These are phyloP conservation scores for Lipomyces sp. DNA, from an alignment of 805 yeast species.

Conservation along the genomic window DNA sequence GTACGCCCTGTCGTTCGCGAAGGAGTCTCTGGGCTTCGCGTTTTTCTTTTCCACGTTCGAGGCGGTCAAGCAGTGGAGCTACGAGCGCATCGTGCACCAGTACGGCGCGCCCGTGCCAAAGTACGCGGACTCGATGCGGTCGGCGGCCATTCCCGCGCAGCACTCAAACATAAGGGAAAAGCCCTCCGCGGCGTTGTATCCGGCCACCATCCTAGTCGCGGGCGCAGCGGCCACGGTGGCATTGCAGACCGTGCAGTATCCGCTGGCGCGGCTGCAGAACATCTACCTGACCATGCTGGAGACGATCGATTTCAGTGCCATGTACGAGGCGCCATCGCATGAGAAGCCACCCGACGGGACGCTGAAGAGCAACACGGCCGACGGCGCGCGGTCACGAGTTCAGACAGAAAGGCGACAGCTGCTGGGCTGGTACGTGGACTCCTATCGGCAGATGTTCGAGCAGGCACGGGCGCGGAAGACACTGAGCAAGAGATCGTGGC, in stretches of 20 bases:
- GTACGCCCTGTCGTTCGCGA: conserved; percentile 67
- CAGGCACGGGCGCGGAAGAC: conserved; percentile 49
- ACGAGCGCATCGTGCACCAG: conserved; percentile 10
- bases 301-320: conserved; percentile 63
- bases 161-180: conserved; percentile 10
- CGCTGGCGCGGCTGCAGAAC: conserved; percentile 73
- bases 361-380: neutral
- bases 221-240: conserved; percentile 85
- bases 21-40: conserved; percentile 70
- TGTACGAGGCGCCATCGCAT: too few species aligned
- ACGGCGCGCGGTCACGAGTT: neutral
- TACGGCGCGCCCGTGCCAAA: conserved; percentile 25
- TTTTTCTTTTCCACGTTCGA: conserved; percentile 56
- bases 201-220: conserved; percentile 70
- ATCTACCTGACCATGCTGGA: conserved; percentile 77
- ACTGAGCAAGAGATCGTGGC: conserved; percentile 10
- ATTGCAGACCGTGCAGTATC: conserved; percentile 76
- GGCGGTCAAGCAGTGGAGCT: conserved; percentile 49
- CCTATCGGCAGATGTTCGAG: conserved; percentile 71
- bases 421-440: conserved; percentile 72
- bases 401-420: too few species aligned
- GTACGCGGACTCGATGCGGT: conserved; percentile 15
- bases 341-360: too few species aligned
- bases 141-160: conserved; percentile 3
- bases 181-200: conserved; percentile 44